Base-by-base conservation (phyloP, 2,329 filamentous ascomycete genomes). In the Beauveria sp. region DNA sequence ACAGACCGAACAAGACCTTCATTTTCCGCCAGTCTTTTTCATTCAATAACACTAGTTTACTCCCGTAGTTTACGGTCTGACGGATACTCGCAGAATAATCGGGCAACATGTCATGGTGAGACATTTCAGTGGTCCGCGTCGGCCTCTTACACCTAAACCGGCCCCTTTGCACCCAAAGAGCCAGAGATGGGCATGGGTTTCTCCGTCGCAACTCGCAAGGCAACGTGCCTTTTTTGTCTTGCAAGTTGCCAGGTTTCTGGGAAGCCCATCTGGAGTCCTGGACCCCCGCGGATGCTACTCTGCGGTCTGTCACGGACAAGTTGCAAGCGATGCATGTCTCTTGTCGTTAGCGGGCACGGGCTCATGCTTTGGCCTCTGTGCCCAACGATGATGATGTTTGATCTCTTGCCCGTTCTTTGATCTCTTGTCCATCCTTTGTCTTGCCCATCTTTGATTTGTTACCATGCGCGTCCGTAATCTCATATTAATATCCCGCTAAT, bases 61-160 rank as follows among this genome's bases (percentile, higher is more conserved):
- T 22, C 22, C 10, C 4, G 30, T 34, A 30, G 28, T 30, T 30
- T 12, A 34, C 30, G 10, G 30, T 34, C 30, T 34, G 30, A 34
- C 30, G 30, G 30, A 34, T 34, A 12, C 30, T 34, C 30, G 30
- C 30, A 20, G 22, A 46, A 44, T 30, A 46, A 44, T 55, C 41
- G 53, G 30, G 41, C 41, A 55, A 20, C 41, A 55, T 14, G 37
- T 44, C 47, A 43, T 59, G 56, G 56, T 59, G 56, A 57, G 55
- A 57, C 55, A 57, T 57, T 57, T 48, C 43, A 24, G 55, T 57
- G 55, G 55, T 47, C 30, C 53, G 48, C 30, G 43, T 46, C 55
- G 55, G 55, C 10, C 43, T 40, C 55, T 48, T 47, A n/a, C 55
- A 57, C 55, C 55, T 26, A 57, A 57, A 57, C 41, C 55, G 55